A percentile compares a stretch with the other conserved stretches of the same genome.
phyloP scores from a whole-genome alignment of 208 protist species.

The Leptomonas pyrrhocoris region DNA sequence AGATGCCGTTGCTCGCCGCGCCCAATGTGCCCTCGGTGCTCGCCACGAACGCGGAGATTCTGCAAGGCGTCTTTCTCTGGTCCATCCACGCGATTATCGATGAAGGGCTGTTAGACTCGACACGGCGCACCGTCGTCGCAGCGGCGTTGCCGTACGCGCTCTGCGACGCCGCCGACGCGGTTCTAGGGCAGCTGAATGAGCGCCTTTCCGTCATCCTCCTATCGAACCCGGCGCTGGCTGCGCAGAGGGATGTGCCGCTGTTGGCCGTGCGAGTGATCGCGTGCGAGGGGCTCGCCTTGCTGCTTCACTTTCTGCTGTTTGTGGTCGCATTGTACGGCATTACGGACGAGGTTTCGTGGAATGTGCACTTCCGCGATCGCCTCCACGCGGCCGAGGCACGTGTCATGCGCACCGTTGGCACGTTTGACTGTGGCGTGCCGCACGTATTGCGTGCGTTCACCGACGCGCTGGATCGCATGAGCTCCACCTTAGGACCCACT shows the following conservation, averaged over 20 bases:
- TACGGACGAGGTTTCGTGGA: constrained; percentile 29
- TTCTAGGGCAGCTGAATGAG: constrained; percentile 17
- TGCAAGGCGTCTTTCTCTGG: constrained; percentile 27
- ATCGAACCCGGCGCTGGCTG: neutral
- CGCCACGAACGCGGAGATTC: constrained; percentile 20
- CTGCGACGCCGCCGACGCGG: constrained; percentile 17
- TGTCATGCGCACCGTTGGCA: constrained; percentile 20
- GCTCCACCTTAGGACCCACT: constrained; percentile 14
- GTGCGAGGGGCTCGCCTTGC: constrained; percentile 23
- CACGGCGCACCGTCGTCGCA: constrained; percentile 11
- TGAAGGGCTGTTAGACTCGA: constrained; percentile 21
- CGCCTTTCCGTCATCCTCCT: constrained; percentile 12
- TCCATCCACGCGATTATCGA: constrained; percentile 27
- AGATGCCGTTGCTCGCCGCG: constrained; percentile 14
- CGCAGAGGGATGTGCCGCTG: constrained; percentile 7
- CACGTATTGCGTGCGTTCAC: constrained; percentile 8
- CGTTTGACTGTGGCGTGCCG: constrained; percentile 28
- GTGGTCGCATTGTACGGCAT: constrained; percentile 23
- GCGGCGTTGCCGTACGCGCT: constrained; percentile 19
- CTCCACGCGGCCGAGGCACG: constrained; percentile 29
- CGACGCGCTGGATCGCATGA: constrained; percentile 24
- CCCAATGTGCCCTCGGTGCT: constrained; percentile 8
- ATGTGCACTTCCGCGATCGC: constrained; percentile 25
- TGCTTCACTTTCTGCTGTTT: constrained; percentile 25
- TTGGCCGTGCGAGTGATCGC: constrained; percentile 23